Evolutionary conservation across 1,284 basidiomycete species (phyloP).

Genomic region (Pisolithus thermaeus): DNA sequence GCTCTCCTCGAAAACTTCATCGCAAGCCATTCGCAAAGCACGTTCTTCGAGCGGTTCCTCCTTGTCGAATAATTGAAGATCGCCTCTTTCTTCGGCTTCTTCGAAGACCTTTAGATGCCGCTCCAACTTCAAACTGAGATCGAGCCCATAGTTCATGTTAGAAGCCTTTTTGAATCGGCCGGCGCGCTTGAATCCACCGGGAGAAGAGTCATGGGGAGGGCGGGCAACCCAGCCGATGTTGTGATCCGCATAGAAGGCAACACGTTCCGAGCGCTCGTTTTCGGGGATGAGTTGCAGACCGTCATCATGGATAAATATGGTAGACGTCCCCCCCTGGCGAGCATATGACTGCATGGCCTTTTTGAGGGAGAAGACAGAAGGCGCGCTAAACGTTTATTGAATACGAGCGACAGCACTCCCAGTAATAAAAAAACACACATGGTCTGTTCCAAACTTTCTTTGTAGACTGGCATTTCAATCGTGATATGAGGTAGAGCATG

Average conservation of each 20-base stretch:
- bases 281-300: constrained; percentile 57
- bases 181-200: constrained; percentile 70
- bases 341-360: constrained; percentile 81
- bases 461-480: constrained; percentile 72
- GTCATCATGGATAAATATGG: constrained; percentile 74
- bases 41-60: constrained; percentile 45
- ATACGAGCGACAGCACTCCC: not conserved
- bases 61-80: constrained; percentile 21
- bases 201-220: constrained; percentile 51
- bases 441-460: constrained; percentile 61
- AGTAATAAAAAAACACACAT: constrained; percentile 44
- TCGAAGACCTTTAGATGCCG: constrained; percentile 59
- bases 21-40: constrained; percentile 54
- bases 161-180: constrained; percentile 84
- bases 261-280: constrained; percentile 56
- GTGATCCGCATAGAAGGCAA: constrained; percentile 70
- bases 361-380: constrained; percentile 74
- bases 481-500: constrained; percentile 60
- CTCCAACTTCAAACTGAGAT: constrained; percentile 65
- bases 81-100: constrained; percentile 33
- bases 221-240: constrained; percentile 81
- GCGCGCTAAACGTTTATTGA: constrained; percentile 37
- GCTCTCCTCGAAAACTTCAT: constrained; percentile 57
- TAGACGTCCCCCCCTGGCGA: constrained; percentile 69
- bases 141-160: constrained; percentile 80